Evolutionary conservation across 2,329 filamentous ascomycete species (phyloP).

Genomic region (Metarhizium humberi): DNA sequence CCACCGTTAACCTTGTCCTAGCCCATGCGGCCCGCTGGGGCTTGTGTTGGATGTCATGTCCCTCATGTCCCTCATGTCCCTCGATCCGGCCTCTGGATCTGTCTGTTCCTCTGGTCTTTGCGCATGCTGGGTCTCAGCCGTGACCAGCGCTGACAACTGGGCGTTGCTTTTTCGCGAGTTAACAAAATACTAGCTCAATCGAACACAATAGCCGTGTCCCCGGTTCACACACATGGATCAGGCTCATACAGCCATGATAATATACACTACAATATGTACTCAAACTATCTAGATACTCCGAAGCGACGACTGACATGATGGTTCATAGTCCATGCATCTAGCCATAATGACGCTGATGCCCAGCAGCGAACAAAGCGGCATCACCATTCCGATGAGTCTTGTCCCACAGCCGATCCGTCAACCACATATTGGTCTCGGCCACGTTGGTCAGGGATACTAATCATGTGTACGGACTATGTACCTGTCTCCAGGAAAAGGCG

Average conservation of each 20-base stretch:
- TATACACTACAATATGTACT: not conserved
- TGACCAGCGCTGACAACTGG: not conserved
- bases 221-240: not conserved
- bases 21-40: not conserved
- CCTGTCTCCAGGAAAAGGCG: too few relatives aligned
- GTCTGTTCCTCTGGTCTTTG: not conserved
- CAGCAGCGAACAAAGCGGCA: constrained; percentile 1
- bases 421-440: constrained; percentile 1
- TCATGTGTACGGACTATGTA: too few relatives aligned
- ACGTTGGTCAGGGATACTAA: not conserved
- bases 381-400: not conserved
- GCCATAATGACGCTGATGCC: constrained; percentile 3
- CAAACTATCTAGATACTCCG: not conserved
- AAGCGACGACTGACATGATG: not conserved
- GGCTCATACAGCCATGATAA: not conserved
- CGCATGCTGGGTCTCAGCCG: not conserved
- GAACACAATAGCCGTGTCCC: not conserved
- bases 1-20: not conserved
- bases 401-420: constrained; percentile 1
- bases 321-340: constrained; percentile 1
- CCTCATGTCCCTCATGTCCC: not conserved
- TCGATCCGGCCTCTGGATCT: not conserved
- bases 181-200: not conserved
- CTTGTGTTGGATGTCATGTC: not conserved
- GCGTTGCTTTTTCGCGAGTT: not conserved